Base-by-base conservation (phyloP, 2,329 filamentous ascomycete species). In the Venturiaceae sp. region DNA sequence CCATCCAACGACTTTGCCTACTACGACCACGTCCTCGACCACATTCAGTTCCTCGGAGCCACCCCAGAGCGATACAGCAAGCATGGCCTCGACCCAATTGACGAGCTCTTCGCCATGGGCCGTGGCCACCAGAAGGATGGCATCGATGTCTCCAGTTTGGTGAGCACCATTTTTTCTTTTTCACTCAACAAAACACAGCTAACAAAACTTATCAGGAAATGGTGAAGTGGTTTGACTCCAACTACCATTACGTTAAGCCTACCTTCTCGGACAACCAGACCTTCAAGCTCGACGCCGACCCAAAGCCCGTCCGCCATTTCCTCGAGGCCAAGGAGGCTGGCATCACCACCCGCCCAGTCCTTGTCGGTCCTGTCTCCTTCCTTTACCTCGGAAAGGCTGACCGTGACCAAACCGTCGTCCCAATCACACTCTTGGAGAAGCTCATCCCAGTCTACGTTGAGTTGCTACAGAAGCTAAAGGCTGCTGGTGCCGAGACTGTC, bases 181-280 rank as follows among this genome's bases (percentile, higher is more conserved):
- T 26, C 21, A 5, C 19, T 3, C 21, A 14, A 4, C 34, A 33
- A 19, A 30, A 34, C n/a, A 32, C 23, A 50, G 16, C 50, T 53
- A 57, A 57, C 57, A 57, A 58, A 50, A n/a, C 61, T 55, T 53
- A 19, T 32, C 61, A 81, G 80, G 94, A 99, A 84, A 99, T 99
- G 94, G 94, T 99, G 70, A 99, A 99, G 84, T 99, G 94, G 94
- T 99, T 99, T 74, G 94, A 99, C 83, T 96, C 91, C 66, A 99
- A 99, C 88, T 99, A 99, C 87, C 94, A 97, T 84, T 99, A 99
- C 77, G 94, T 97, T 80, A 97, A 97, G 86, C 94, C 94, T 64
- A 96, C 94, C 63, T 85, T 99, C 66, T 91, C 96, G 79, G 87
- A 96, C 80, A 88, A 89, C 83, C 94, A 99, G 84, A 86, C 83